A percentile compares a stretch with the other conserved stretches of the same genome.
phyloP scores from a whole-genome alignment of 1,139 yeast genomes.

The Hemisphaericaspora lyxosophila region DNA sequence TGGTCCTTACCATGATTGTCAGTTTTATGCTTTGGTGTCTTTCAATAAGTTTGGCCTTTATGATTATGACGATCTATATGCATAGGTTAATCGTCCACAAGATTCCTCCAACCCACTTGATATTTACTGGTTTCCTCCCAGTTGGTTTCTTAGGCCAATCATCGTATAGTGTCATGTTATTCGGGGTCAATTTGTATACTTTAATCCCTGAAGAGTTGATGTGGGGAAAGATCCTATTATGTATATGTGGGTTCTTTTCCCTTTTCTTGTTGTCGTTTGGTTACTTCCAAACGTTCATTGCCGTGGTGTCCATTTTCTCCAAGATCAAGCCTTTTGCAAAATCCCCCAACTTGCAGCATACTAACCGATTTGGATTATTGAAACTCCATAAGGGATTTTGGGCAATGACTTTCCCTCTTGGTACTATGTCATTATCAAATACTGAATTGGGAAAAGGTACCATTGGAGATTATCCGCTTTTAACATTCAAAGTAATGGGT shows the following conservation, averaged over 20 bases:
- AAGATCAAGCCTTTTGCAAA: conserved; percentile 35
- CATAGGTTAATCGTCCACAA: conserved; percentile 59
- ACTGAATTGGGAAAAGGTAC: conserved; percentile 46
- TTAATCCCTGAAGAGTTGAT: conserved; percentile 18
- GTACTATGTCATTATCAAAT: conserved; percentile 72
- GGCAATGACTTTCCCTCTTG: conserved; percentile 89
- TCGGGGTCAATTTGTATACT: conserved; percentile 44
- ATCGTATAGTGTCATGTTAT: conserved; percentile 60
- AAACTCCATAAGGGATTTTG: conserved; percentile 56
- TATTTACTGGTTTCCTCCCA: conserved; percentile 31
- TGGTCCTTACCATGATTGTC: conserved; percentile 53
- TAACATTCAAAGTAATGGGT: conserved; percentile 59
- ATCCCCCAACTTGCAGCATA: conserved; percentile 12
- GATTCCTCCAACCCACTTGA: conserved; percentile 48
- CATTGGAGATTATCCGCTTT: conserved; percentile 33
- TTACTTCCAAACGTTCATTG: conserved; percentile 59
- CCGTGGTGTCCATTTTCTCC: conserved; percentile 45
- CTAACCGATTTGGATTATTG: conserved; percentile 14
- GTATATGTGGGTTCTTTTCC: conserved; percentile 32
- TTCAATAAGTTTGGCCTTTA: conserved; percentile 62
- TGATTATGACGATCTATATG: conserved; percentile 56
- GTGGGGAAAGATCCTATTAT: conserved; percentile 19
- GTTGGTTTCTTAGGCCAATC: conserved; percentile 71
- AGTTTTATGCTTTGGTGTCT: conserved; percentile 64
- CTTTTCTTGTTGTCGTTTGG: conserved; percentile 60